Conservation (phyloP, 2,329 filamentous ascomycete genomes). For the Botryosphaeria agaves region DNA sequence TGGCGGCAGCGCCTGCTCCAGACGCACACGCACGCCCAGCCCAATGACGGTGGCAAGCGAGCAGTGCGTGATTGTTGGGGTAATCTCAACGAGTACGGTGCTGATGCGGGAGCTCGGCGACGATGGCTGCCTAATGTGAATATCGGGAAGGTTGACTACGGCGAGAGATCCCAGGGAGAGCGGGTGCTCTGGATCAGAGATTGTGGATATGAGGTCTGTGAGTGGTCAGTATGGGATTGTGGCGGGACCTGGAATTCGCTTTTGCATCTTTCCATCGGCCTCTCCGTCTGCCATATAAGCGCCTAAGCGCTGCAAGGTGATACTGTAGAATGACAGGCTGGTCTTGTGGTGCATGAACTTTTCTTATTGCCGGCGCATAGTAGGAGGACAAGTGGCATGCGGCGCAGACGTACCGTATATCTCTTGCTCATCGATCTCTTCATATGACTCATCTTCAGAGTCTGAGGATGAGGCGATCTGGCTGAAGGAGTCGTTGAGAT, state of each 20-base stretch:
- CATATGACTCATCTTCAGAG: conserved; percentile 42
- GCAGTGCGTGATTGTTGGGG: conserved; percentile 93
- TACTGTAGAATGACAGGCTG: too few species aligned
- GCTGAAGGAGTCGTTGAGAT: conserved; percentile 31
- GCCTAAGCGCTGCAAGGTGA: too few species aligned
- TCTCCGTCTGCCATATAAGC: too few species aligned
- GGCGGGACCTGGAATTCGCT: too few species aligned
- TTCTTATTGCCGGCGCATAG: too few species aligned
- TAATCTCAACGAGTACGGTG: conserved; percentile 74
- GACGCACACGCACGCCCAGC: conserved; percentile 73
- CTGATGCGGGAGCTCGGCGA: conserved; percentile 44
- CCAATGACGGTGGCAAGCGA: conserved; percentile 93
- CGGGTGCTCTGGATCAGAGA: conserved; percentile 92
- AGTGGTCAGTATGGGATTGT: too few species aligned
- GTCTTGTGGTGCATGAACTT: too few species aligned
- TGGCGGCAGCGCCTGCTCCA: conserved; percentile 80
- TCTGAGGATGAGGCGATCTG: conserved; percentile 16
- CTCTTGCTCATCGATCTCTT: conserved; percentile 92
- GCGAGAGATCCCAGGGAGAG: conserved; percentile 83
- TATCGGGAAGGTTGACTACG: conserved; percentile 92
- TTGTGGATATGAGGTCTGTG: conserved; percentile 78
- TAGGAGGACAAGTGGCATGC: too few species aligned
- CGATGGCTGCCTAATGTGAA: conserved; percentile 56
- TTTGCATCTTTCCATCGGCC: too few species aligned
- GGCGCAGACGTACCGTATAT: conserved; percentile 67